Base-by-base conservation (phyloP, 352 stramenopile species). In the Lagenidium giganteum region DNA sequence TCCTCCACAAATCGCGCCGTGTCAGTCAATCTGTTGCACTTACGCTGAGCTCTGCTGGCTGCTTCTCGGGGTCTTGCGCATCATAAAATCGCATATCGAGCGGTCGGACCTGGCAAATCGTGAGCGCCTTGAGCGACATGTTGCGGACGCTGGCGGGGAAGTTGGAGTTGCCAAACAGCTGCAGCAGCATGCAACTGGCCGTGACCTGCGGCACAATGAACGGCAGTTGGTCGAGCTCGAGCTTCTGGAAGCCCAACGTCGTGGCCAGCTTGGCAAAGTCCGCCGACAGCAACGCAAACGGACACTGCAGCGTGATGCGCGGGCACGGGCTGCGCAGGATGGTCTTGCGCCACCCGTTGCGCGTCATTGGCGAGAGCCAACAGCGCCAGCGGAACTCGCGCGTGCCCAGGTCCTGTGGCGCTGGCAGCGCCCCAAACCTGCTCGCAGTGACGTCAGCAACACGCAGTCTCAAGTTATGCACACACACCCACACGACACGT, bases 231-330 rank as follows among this genome's bases (percentile, higher is more conserved):
- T 87, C 75, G 31, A 93, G 63, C 44, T 70, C 50, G 24, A 85
- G 61, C 48, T 74, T 64, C 32, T 67, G 54, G 45, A 86, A 70
- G 47, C 77, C 80, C 29, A 93, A 49, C 45, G 77, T 84, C 23
- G 75, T 87, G 31, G 76, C 72, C n/a, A 93, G 64, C 47, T 87
- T 83, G 35, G 81, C 72, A 54, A 93, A 90, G 57, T 93, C 81
- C 1, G 68, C 54, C 26, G 79, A 79, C 26, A 90, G 43, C 30
- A 93, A 47, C 17, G 52, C 70, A 32, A 93, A 93, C 3, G 61
- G 78, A 30, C 68, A 77, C 48, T 87, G 73, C 32, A 93, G 53
- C 46, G 70, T 90, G 50, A 93, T 77, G 30, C 75, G 77, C 17
- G 81, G 81, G 28, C 77, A 89, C 7, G 77, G 53, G 14, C 61